Conservation (phyloP, 2,329 filamentous ascomycete species). For the Aspergillus sp. region DNA sequence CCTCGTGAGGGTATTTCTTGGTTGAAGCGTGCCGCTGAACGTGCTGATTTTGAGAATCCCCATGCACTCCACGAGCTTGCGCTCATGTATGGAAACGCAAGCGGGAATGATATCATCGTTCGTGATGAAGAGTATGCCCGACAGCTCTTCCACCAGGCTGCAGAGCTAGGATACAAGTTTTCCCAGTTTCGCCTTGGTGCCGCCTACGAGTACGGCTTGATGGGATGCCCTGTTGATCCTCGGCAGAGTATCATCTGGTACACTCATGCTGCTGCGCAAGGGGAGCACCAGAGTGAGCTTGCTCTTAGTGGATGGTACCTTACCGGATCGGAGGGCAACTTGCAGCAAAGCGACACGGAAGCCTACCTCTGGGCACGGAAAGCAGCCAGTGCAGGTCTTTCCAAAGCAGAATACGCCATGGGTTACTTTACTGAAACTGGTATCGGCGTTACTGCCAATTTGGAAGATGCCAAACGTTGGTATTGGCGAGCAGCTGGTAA, state of each 20-base stretch:
- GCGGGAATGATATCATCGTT: constrained; percentile 66
- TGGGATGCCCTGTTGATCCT: constrained; percentile 79
- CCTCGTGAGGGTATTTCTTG: constrained; percentile 82
- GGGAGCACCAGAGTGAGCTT: constrained; percentile 88
- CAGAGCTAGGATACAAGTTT: constrained; percentile 88
- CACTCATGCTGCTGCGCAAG: constrained; percentile 81
- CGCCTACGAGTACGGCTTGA: constrained; percentile 81
- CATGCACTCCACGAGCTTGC: constrained; percentile 89
- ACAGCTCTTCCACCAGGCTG: constrained; percentile 78
- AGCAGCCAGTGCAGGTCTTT: constrained; percentile 77
- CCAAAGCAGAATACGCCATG: constrained; percentile 97
- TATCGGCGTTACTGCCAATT: constrained; percentile 77
- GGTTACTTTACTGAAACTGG: constrained; percentile 96
- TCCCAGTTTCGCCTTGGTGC: constrained; percentile 86
- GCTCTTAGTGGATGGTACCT: constrained; percentile 89
- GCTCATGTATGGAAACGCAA: constrained; percentile 52
- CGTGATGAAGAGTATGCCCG: constrained; percentile 77
- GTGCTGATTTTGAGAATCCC: constrained; percentile 83
- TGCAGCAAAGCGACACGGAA: constrained; percentile 90
- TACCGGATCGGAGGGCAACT: constrained; percentile 79
- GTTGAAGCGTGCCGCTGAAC: constrained; percentile 88
- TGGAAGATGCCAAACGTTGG: constrained; percentile 97
- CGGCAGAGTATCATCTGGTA: constrained; percentile 91
- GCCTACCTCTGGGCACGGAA: constrained; percentile 97
- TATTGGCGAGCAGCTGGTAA: constrained; percentile 95